A percentile compares a stretch with the other conserved stretches of the same genome.
These are phyloP conservation scores for Xanthoconium separans DNA, from an alignment of 1,284 basidiomycete species.

Conservation along the genomic window DNA sequence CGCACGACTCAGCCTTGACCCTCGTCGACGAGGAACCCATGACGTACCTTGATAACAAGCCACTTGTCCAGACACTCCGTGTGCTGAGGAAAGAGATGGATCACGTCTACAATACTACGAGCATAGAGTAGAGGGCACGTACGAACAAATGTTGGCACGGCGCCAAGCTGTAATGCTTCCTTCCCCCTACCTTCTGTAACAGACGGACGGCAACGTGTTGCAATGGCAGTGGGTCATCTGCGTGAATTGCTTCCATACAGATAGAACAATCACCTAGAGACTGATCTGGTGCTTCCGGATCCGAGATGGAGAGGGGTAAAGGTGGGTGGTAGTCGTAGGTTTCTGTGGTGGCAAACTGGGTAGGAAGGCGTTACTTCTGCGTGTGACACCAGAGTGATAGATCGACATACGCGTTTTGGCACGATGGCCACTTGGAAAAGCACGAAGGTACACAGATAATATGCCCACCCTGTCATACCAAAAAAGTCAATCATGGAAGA, in stretches of 20 bases:
- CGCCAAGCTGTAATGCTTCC: constrained; percentile 79
- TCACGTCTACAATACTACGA: neutral
- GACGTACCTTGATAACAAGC: constrained; percentile 74
- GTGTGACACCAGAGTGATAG: neutral
- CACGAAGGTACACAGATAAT: constrained; percentile 61
- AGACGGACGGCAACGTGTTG: constrained; percentile 33
- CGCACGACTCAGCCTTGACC: neutral
- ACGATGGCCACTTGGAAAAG: constrained; percentile 64
- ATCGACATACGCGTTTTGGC: constrained; percentile 44
- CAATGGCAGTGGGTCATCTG: constrained; percentile 45
- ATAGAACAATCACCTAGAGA: constrained; percentile 84
- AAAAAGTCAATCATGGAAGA: neutral
- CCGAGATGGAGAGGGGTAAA: constrained; percentile 54
- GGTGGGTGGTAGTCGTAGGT: constrained; percentile 84
- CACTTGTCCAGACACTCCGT: constrained; percentile 86
- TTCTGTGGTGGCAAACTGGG: constrained; percentile 60
- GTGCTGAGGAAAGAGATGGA: constrained; percentile 49
- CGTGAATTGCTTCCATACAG: constrained; percentile 83
- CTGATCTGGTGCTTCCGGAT: constrained; percentile 70
- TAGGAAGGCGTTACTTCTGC: neutral
- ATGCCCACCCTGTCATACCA: constrained; percentile 59
- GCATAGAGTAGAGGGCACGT: constrained; percentile 34
- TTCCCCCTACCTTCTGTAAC: constrained; percentile 38
- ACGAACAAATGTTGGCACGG: constrained; percentile 90
- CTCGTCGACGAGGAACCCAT: neutral